These are phyloP conservation scores for Darksidea phi DNA, from an alignment of 495 filamentous ascomycete species.

Conservation along the genomic window DNA sequence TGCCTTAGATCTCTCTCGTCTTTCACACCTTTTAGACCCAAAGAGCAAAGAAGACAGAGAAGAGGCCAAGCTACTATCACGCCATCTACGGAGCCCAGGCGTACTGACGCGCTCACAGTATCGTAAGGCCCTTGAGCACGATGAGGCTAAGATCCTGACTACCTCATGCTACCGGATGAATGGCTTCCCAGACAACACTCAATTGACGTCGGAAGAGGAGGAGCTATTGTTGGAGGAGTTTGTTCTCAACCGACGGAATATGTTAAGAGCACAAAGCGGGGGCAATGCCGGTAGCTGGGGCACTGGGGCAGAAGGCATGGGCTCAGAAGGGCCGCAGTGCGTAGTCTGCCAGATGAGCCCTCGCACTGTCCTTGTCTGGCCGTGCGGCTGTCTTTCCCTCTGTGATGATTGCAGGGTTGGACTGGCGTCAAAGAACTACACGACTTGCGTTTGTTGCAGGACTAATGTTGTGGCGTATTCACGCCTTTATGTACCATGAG, in stretches of 20 bases:
- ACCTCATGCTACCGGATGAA: slow-evolving; percentile 44
- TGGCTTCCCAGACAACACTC: slow-evolving; percentile 5
- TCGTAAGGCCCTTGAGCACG: slow-evolving; percentile 60
- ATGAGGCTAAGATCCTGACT: slow-evolving; percentile 65
- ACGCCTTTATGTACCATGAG: slow-evolving; percentile 81
- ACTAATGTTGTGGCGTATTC: slow-evolving; percentile 82
- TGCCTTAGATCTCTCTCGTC: slow-evolving; percentile 61
- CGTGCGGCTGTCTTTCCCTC: slow-evolving; percentile 87
- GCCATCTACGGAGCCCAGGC: slow-evolving; percentile 66
- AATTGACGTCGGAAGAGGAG: slow-evolving; percentile 68
- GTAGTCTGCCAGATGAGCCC: slow-evolving; percentile 90
- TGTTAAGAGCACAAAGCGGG: slow-evolving; percentile 22
- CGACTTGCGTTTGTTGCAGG: slow-evolving; percentile 90
- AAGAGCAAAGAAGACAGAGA: slow-evolving; percentile 70
- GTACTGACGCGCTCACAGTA: slow-evolving; percentile 81
- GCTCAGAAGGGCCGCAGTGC: slow-evolving; percentile 76
- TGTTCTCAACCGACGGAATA: slow-evolving; percentile 62
- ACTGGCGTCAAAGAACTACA: slow-evolving; percentile 94
- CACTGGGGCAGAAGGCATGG: slow-evolving; percentile 67
- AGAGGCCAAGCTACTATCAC: slow-evolving; percentile 78
- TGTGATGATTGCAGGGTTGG: slow-evolving; percentile 94
- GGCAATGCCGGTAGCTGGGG: slow-evolving; percentile 54
- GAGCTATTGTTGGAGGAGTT: slow-evolving; percentile 76
- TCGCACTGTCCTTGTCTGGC: slow-evolving; percentile 91
- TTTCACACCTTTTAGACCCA: slow-evolving; percentile 83